Evolutionary conservation across 2,329 filamentous ascomycete species (phyloP).

Genomic region (Piedraia hortae): DNA sequence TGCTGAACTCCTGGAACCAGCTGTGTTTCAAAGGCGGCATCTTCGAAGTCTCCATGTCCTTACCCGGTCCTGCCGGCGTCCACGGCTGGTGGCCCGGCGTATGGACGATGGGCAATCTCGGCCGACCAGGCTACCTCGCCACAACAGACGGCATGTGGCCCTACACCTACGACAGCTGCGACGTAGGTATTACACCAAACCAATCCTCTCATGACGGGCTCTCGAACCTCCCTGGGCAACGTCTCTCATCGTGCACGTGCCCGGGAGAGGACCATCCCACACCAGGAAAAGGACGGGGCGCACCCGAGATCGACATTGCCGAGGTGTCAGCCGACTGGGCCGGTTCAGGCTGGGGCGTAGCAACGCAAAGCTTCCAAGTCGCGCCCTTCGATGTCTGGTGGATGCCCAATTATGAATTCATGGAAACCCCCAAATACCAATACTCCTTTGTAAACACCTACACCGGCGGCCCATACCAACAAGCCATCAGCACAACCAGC

Average conservation of each 20-base stretch:
- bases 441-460: constrained; percentile 24
- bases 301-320: constrained; percentile 22
- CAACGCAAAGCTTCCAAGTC: constrained; percentile 22
- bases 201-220: constrained; percentile 19
- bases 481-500: constrained; percentile 27
- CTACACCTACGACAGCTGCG: constrained; percentile 24
- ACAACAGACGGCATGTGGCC: constrained; percentile 28
- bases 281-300: constrained; percentile 20
- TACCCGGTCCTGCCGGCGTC: constrained; percentile 23
- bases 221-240: constrained; percentile 18
- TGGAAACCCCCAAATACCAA: constrained; percentile 22
- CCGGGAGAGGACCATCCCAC: constrained; percentile 20
- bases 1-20: constrained; percentile 27
- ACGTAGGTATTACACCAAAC: constrained; percentile 23
- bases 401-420: constrained; percentile 25
- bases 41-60: constrained; percentile 24
- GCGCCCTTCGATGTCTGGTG: constrained; percentile 24
- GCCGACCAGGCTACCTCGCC: constrained; percentile 23
- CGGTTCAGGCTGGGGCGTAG: constrained; percentile 15
- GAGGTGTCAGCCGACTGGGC: constrained; percentile 21
- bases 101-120: constrained; percentile 28
- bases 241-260: constrained; percentile 19
- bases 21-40: constrained; percentile 27
- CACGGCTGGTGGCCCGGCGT: constrained; percentile 26
- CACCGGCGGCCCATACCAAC: constrained; percentile 26